Base-by-base conservation (phyloP, 2,329 filamentous ascomycete genomes). In the Phoma sp. region DNA sequence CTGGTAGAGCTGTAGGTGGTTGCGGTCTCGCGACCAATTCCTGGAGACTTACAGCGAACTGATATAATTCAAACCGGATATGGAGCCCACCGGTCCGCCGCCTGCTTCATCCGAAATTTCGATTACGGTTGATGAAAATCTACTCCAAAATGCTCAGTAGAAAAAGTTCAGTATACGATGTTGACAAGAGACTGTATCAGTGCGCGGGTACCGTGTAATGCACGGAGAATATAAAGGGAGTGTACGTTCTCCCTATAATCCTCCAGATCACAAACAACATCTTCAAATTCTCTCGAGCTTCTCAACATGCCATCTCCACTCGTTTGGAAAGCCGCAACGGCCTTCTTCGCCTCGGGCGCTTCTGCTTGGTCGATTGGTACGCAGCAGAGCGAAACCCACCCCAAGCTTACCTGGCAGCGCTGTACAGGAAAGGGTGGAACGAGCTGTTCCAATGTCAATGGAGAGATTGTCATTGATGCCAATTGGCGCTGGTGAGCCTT, bases 401-500 rank as follows among this genome's bases (percentile, higher is more conserved):
- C 76, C 20, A 59, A 67, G 15, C 59, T 78, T 51, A 68, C 62
- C 23, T 76, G 71, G 64, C 67, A 76, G 56, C 60, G 52, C 23
- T 78, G 76, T 51, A 74, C 74, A 11, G 65, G 68, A 4, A 71
- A 69, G 33, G 73, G 72, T 5, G 65, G 67, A 30, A 62, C 32
- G 17, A 66, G 62, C 54, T 77, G 74, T 47, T 66, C 64, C 21
- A 72, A 62, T 12, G 61, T 72, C 36, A 63, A 68, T 21, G 73
- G 67, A 18, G 60, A 71, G 34, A 61, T 78, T 37, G 71, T 74
- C 14, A 66, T 79, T 12, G 77, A 78, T 45, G 69, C 75, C 42
- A 80, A 80, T 65, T 81, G 78, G 78, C 76, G 78, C 49, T 81
- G 51, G 43, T 53, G 14, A 7, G 30, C 25, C 2, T 14, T 9